Conservation (phyloP, 2,329 filamentous ascomycete genomes). For the Trichoderma endophyticum region DNA sequence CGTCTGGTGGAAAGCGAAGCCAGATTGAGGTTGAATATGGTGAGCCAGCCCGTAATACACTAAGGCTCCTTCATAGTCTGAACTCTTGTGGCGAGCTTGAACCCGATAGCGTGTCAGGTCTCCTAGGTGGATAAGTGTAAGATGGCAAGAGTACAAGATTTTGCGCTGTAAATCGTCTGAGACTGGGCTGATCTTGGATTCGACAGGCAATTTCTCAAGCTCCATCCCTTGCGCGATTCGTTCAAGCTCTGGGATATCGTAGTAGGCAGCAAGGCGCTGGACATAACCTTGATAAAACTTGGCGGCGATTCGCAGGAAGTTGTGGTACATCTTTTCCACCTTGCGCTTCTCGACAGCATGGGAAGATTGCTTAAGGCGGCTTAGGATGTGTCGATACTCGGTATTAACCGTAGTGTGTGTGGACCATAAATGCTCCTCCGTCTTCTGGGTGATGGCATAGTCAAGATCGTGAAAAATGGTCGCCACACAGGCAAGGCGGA, state of each 20-base stretch:
- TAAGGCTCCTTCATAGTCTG: slow-evolving; percentile 74
- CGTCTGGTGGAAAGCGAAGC: slow-evolving; percentile 84
- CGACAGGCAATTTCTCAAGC: slow-evolving; percentile 39
- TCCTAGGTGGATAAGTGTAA: slow-evolving; percentile 79
- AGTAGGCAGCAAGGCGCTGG: slow-evolving; percentile 66
- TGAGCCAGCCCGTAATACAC: slow-evolving; percentile 82
- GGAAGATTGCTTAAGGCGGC: slow-evolving; percentile 49
- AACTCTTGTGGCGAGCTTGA: slow-evolving; percentile 68
- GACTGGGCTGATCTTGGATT: slow-evolving; percentile 44
- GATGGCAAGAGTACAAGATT: slow-evolving; percentile 73
- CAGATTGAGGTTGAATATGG: slow-evolving; percentile 73
- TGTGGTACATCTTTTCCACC: slow-evolving; percentile 74
- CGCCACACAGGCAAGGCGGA: slow-evolving; percentile 68
- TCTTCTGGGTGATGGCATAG: slow-evolving; percentile 58
- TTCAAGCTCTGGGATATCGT: slow-evolving; percentile 51
- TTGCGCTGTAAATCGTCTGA: slow-evolving; percentile 51
- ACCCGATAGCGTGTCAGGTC: slow-evolving; percentile 85
- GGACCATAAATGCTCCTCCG: slow-evolving; percentile 74
- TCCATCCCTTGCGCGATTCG: slow-evolving; percentile 43
- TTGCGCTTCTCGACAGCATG: slow-evolving; percentile 67
- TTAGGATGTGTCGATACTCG: slow-evolving; percentile 69
- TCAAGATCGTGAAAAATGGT: slow-evolving; percentile 71
- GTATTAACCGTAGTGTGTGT: slow-evolving; percentile 74
- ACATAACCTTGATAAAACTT: slow-evolving; percentile 87
- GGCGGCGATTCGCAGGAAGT: slow-evolving; percentile 83